phyloP scores from a whole-genome alignment of 257 asterid species.

The Jasminum sambac region DNA sequence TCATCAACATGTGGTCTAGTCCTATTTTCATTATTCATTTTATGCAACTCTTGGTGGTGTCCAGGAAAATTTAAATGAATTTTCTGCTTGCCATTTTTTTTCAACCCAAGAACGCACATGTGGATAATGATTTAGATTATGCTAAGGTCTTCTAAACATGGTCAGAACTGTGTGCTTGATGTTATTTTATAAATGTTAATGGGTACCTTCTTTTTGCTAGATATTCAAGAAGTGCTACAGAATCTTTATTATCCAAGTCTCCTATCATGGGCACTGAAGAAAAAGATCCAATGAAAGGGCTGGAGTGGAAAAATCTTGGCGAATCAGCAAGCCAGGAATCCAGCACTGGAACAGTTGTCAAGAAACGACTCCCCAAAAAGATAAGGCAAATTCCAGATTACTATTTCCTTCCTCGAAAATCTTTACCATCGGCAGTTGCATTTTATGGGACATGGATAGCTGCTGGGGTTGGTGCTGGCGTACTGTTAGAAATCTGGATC shows the following conservation, averaged over 20 bases:
- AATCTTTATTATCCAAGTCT: slow-evolving; percentile 4
- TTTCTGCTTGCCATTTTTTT: too few species aligned
- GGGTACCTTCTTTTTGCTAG: too few species aligned
- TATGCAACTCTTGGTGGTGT: too few species aligned
- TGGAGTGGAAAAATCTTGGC: slow-evolving; percentile 66
- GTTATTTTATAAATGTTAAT: too few species aligned
- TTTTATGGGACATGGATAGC: slow-evolving; percentile 67
- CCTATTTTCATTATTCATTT: too few species aligned
- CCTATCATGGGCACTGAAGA: slow-evolving; percentile 45
- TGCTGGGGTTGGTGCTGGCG: slow-evolving; percentile 89
- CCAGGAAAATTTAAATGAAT: too few species aligned
- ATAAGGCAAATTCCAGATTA: slow-evolving; percentile 73
- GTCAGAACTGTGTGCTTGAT: too few species aligned
- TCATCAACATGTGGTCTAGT: too few species aligned
- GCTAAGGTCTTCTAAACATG: too few species aligned
- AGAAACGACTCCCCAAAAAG: slow-evolving; percentile 62
- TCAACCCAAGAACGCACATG: too few species aligned
- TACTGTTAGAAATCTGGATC: slow-evolving; percentile 75
- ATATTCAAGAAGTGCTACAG: neutral
- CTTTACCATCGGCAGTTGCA: slow-evolving; percentile 44
- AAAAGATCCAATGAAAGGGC: slow-evolving; percentile 46
- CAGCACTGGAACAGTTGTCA: slow-evolving; percentile 44
- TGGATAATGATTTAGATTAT: too few species aligned
- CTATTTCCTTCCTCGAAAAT: slow-evolving; percentile 78
- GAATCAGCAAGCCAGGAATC: slow-evolving; percentile 39